These are phyloP conservation scores for Stylosanthes scabra DNA, from an alignment of 331 rosid genomes.

Conservation along the genomic window DNA sequence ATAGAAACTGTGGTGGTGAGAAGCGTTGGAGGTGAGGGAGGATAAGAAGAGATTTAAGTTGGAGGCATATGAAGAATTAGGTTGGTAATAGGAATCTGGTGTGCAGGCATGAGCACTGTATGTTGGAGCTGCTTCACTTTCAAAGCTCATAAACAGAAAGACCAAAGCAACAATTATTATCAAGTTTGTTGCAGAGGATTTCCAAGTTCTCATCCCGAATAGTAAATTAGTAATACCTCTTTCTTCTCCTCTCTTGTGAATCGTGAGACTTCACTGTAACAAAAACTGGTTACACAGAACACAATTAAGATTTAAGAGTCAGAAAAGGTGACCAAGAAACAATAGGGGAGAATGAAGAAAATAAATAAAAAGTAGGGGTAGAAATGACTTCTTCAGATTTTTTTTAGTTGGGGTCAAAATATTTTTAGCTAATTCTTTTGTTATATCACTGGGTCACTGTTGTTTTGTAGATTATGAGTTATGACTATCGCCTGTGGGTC, in stretches of 20 bases:
- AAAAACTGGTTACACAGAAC: neutral
- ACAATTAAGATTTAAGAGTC: neutral
- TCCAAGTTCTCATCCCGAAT: conserved; percentile 4
- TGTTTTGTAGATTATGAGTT: no score
- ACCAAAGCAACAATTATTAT: conserved; percentile 16
- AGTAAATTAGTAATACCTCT: neutral
- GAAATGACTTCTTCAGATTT: no score
- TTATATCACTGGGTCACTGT: neutral
- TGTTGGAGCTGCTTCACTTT: conserved; percentile 32
- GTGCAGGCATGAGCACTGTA: neutral
- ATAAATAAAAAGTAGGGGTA: no score
- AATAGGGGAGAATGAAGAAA: no score
- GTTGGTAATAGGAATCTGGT: conserved; percentile 6
- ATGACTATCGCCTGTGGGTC: neutral
- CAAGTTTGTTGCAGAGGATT: neutral
- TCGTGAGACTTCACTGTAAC: neutral
- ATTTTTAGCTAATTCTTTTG: no score
- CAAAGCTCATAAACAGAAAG: neutral
- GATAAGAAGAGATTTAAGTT: conserved; percentile 44
- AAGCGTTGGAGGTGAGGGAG: conserved; percentile 47
- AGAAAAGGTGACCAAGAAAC: neutral
- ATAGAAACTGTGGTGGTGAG: conserved; percentile 37
- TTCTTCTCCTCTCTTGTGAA: neutral
- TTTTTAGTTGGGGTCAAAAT: neutral
- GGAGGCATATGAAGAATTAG: conserved; percentile 42